Base-by-base conservation (phyloP, 2,329 filamentous ascomycete species). In the Dactylonectria macrodidyma region DNA sequence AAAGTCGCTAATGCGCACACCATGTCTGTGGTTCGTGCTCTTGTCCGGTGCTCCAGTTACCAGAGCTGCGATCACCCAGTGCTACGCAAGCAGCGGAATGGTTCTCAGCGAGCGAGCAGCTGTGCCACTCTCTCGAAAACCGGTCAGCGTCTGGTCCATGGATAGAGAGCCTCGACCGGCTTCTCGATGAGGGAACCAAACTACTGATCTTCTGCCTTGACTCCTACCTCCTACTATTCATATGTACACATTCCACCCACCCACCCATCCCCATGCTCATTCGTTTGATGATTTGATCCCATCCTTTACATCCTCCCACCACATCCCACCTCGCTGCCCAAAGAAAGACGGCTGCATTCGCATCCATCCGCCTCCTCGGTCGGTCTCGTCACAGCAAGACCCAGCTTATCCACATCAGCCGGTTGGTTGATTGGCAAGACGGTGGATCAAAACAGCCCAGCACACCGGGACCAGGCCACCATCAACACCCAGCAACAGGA, bases 61-160 rank as follows among this genome's bases (percentile, higher is more conserved):
- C 36, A 38, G 5, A 3, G 9, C 36, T 38, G 36, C 36, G 11
- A 3, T 14, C 12, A 10, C 59, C 56, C 50, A 34, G 34, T 66
- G 63, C 58, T 55, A 61, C 63, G 63, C 57, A 66, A 66, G 63
- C 63, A 65, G 62, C 58, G 48, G 46, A 36, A 30, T 30, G 48
- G 51, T 30, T 58, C 52, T 63, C 52, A 44, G 34, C 51, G 34
- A 51, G 34, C 51, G 34, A 56, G 54, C 59, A 54, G 64, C 48
- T 62, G 64, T 66, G 64, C 46, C 59, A 62, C 58, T 54, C 64
- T 14, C 64, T 62, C 58, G 51, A 59, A 55, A 62, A 62, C 64
- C 64, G 59, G 59, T 66, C 64, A 66, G 54, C 54, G 36, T 57
- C 63, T 66, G 33, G 51, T 41, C 50, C 48, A 26, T 51, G 36